These are phyloP conservation scores for Trametes punicea DNA, from an alignment of 768 basidiomycete genomes.

Conservation along the genomic window DNA sequence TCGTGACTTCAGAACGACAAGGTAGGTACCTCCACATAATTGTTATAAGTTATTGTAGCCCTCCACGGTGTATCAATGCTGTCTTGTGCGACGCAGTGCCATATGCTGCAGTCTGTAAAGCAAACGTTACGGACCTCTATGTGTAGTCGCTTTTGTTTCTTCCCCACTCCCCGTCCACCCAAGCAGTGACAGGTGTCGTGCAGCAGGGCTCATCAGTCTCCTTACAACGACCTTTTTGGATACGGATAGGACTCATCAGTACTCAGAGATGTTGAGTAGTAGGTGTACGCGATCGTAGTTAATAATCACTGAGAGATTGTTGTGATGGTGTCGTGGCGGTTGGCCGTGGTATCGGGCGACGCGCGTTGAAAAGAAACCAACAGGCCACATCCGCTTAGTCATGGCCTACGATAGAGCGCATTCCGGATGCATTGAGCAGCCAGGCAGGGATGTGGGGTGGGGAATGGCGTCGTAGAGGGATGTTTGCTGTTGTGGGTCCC, in stretches of 20 bases:
- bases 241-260: constrained; percentile 6
- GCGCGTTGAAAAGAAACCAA: no score
- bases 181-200: not conserved
- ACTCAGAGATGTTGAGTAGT: not conserved
- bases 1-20: not conserved
- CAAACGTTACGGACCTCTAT: not conserved
- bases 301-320: not conserved
- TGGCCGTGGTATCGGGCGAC: not conserved
- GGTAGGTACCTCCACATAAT: constrained; percentile 13
- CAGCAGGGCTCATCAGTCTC: not conserved
- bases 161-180: not conserved
- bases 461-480: no score
- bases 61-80: constrained; percentile 12
- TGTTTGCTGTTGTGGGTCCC: constrained; percentile 15
- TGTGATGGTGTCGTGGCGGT: not conserved
- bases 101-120: constrained; percentile 2
- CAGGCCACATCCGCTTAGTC: no score
- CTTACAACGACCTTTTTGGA: not conserved
- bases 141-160: not conserved
- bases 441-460: no score
- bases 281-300: not conserved
- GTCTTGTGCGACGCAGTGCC: not conserved
- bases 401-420: no score
- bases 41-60: constrained; percentile 10
- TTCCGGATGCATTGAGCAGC: no score